Conservation (phyloP, 495 filamentous ascomycete species). For the Neurospora sp. region DNA sequence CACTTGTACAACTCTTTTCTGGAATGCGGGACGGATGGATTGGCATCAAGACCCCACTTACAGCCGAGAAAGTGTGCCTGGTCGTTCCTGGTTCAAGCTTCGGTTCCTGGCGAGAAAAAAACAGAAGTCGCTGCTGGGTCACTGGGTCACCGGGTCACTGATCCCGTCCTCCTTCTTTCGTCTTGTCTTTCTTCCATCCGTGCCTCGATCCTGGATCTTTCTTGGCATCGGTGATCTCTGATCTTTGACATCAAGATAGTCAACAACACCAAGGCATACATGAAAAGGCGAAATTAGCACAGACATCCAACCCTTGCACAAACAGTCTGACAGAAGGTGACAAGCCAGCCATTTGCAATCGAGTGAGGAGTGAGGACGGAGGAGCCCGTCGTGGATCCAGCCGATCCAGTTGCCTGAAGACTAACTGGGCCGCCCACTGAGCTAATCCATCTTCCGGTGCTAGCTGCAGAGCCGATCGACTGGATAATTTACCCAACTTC, state of each 20-base stretch:
- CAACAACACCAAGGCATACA: neutral
- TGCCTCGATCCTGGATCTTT: neutral
- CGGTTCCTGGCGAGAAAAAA: neutral
- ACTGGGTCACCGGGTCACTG: neutral
- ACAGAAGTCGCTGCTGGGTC: neutral
- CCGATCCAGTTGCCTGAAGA: neutral
- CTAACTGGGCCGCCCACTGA: neutral
- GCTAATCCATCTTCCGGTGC: neutral
- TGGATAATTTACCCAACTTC: neutral
- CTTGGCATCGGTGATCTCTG: neutral
- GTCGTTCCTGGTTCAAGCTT: no score
- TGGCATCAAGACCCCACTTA: slow-evolving; percentile 11
- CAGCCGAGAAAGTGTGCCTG: neutral
- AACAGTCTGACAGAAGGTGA: neutral
- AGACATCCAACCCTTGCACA: neutral
- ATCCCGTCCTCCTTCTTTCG: neutral
- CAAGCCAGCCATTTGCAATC: neutral
- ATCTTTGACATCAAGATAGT: neutral
- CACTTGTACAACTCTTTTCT: neutral
- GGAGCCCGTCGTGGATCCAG: neutral
- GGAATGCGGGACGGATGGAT: neutral
- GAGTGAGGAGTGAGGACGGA: neutral
- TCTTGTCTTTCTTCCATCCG: neutral
- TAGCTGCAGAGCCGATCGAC: neutral
- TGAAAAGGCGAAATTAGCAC: neutral